Base-by-base conservation (phyloP, 768 basidiomycete genomes). In the Leccinum variicolor region DNA sequence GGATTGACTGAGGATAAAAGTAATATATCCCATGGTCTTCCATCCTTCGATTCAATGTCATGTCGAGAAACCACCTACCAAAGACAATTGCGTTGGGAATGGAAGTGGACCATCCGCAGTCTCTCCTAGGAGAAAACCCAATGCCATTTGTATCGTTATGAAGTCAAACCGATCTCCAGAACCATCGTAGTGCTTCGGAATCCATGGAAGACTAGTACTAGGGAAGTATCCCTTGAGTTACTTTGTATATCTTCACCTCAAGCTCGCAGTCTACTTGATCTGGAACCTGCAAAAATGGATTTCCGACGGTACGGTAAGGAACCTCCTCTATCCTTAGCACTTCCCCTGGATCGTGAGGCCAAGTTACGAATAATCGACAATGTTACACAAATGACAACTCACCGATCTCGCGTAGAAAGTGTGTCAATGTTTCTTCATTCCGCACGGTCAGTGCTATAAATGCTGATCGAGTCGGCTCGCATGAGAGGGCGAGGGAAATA, bases 351-450 rank as follows among this genome's bases (percentile, higher is more conserved):
- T 52, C n/a, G 26, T 31, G 17, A 26, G 48, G 21, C 43, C 43
- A 25, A 50, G 39, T 59, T 45, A 55, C 21, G 52, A 49, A 48
- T 23, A 34, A 19, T 39, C 50, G 31, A 49, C 28, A 23, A 39
- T 13, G 41, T 2, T 31, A 13, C 49, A 25, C 41, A 23, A 26
- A 28, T 28, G 39, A 53, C 15, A 26, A 53, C 62, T 17, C 69
- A 76, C 70, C 61, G 36, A 75, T 72, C 53, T 72, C 59, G 33
- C 67, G 48, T 11, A 80, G 46, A 69, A 90, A 87, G 43, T 67
- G 60, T 10, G 64, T 53, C 48, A 83, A 61, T 0, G 89, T 90
- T 10, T 72, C 67, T 57, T 78, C 73, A 59, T 86, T 89, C 56
- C 89, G 76, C 10, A 84, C 65, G 3, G 73, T 74, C 26, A 87